Base-by-base conservation (phyloP, 768 basidiomycete species). In the Coprinellus aureogranulatus region DNA sequence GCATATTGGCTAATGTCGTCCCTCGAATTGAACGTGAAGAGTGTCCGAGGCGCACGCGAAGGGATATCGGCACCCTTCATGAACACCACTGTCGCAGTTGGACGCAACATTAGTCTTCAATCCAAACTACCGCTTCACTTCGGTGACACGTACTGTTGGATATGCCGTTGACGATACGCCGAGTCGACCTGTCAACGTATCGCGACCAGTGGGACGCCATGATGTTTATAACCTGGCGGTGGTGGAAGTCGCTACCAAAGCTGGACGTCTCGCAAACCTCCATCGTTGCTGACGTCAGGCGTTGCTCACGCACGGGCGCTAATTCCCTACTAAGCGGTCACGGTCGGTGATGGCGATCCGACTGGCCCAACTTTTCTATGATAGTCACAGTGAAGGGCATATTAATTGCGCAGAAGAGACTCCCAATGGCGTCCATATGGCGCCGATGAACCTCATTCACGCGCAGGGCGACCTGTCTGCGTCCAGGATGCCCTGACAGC, bases 11-110 rank as follows among this genome's bases (percentile, higher is more conserved):
- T 61, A 48, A 92, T 65, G 59, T 89, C 84, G 23, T 81, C 76
- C 18, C 64, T 72, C 0, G 82, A 77, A 63, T 87, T 85, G 70
- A 94, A 83, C 6, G 78, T 77, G 66, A 84, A 85, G 50, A 94
- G 78, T 0, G 84, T 81, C 54, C 80, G 76, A n/a, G 91, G 87
- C 3, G 71, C 71, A 34, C 86, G 83, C 46, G 75, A 74, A 9
- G 86, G 86, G 26, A 72, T 76, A 53, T 88, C 82, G n/a, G 84
- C 82, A 62, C 91, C 91, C 65, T 84, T 78, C 90, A 93, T 93
- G 47, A 82, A 79, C 39, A 89, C 66, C 54, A 89, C 90, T 92
- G 61, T 2, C n/a, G 14, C 20, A n/a, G 16, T 18, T 5, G 41
- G 37, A 39, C 31, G 20, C 9, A 22, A 50, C n/a, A 14, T 34